Percentiles rank a stretch among this genome's conserved stretches.
phyloP scores from a whole-genome alignment of 208 protist species.

The Acanthamoeba sp. region DNA sequence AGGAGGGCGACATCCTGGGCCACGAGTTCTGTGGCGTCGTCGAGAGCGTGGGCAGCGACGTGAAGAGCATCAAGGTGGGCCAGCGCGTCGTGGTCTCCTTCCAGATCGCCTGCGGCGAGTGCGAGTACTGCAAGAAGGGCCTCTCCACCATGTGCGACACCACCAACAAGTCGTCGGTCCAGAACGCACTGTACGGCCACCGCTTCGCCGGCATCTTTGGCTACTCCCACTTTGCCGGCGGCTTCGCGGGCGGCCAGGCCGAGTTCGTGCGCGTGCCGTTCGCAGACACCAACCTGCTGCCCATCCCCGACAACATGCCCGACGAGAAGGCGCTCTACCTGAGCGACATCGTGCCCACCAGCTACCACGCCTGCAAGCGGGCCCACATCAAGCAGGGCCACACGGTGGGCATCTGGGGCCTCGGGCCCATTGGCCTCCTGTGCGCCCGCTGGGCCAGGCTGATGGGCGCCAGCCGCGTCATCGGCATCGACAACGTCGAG shows the following conservation, averaged over 20 bases:
- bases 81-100: conserved; percentile 75
- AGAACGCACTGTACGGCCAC: conserved; percentile 83
- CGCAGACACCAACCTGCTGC: conserved; percentile 79
- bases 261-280: conserved; percentile 83
- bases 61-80: conserved; percentile 76
- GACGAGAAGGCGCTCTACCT: conserved; percentile 79
- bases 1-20: conserved; percentile 82
- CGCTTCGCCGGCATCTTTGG: conserved; percentile 82
- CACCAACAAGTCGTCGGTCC: conserved; percentile 78
- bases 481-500: conserved; percentile 80
- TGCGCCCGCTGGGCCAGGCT: conserved; percentile 66
- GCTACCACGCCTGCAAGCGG: conserved; percentile 72
- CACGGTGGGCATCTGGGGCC: conserved; percentile 78
- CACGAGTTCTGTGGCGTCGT: conserved; percentile 81
- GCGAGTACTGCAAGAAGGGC: conserved; percentile 83
- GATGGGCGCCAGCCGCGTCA: conserved; percentile 72
- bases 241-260: conserved; percentile 77
- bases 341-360: conserved; percentile 78
- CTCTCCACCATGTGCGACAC: conserved; percentile 75
- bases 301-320: conserved; percentile 70
- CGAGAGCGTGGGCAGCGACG: conserved; percentile 75
- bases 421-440: conserved; percentile 80
- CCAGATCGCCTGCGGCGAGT: conserved; percentile 80
- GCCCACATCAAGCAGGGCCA: conserved; percentile 74
- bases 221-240: conserved; percentile 82